Conservation (phyloP, 164 flowering plant genomes). For the Euptelea pleiosperma region DNA sequence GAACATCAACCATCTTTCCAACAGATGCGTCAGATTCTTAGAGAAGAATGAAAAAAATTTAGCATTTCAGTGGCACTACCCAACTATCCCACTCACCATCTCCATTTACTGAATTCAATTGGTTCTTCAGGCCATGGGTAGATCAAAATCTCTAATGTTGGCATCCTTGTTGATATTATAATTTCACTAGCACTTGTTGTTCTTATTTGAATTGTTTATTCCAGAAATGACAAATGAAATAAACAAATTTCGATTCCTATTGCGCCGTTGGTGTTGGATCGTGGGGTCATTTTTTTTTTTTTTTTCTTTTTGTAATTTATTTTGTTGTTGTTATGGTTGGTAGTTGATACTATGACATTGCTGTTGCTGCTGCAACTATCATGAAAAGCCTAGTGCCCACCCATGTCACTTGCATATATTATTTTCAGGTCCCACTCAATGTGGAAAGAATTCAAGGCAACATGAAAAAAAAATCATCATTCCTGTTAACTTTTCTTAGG, state of each 20-base stretch:
- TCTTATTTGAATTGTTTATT: constrained; percentile 7
- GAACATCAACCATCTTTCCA: not conserved
- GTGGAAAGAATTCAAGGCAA: constrained; percentile 31
- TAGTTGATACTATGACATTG: constrained; percentile 12
- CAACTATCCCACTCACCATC: constrained; percentile 8
- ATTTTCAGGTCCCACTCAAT: constrained; percentile 32
- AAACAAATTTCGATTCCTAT: constrained; percentile 9
- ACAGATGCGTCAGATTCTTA: not conserved
- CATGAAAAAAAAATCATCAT: constrained; percentile 31
- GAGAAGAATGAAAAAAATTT: too few relatives aligned
- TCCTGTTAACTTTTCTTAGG: constrained; percentile 19
- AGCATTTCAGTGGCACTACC: too few relatives aligned
- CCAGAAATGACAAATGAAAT: constrained; percentile 4
- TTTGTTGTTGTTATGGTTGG: constrained; percentile 17
- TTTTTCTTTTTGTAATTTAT: not conserved
- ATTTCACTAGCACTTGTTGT: not conserved
- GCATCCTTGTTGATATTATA: not conserved
- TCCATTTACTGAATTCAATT: not conserved
- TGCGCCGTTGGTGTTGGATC: constrained; percentile 6
- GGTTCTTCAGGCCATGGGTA: constrained; percentile 3
- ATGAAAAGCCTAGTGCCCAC: constrained; percentile 35
- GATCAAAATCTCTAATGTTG: not conserved
- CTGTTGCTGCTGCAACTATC: constrained; percentile 22
- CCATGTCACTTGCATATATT: constrained; percentile 26
- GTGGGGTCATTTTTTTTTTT: not conserved